phyloP scores from a whole-genome alignment of 1,284 basidiomycete genomes.

The Rhodofomes roseus region DNA sequence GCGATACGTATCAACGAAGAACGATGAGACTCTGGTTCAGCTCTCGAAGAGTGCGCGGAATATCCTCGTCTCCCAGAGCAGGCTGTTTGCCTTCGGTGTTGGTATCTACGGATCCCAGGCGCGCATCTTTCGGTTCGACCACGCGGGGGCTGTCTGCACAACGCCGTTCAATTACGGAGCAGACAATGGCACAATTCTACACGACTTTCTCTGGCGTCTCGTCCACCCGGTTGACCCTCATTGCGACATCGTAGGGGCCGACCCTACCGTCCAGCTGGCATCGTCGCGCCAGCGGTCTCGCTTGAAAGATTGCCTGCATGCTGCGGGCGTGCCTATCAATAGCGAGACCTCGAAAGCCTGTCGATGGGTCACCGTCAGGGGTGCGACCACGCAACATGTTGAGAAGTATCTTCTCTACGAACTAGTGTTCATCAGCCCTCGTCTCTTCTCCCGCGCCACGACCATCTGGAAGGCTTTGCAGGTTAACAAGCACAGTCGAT shows the following conservation, averaged over 20 bases:
- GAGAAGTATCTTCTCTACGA: conserved; percentile 8
- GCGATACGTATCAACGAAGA: not conserved
- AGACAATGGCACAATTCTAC: not conserved
- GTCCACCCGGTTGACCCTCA: not conserved
- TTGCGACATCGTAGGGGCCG: not conserved
- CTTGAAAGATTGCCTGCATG: not conserved
- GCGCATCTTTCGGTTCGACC: conserved; percentile 12
- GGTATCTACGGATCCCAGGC: conserved; percentile 12
- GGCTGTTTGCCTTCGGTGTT: conserved; percentile 12
- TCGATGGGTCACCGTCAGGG: not conserved
- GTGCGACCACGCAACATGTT: not conserved
- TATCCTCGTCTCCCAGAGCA: conserved; percentile 10
- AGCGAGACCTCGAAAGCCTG: not conserved
- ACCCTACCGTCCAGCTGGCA: not conserved
- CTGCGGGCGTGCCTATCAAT: not conserved
- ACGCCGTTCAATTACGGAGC: not conserved
- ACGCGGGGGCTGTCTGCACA: conserved; percentile 5
- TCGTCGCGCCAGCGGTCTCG: no score
- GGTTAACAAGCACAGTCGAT: conserved; percentile 1
- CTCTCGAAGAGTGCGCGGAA: conserved; percentile 10
- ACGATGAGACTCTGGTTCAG: conserved; percentile 3
- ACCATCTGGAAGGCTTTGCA: conserved; percentile 9
- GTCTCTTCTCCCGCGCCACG: conserved; percentile 13
- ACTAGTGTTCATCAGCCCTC: conserved; percentile 7
- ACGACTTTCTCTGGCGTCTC: not conserved